Evolutionary conservation across 2,329 filamentous ascomycete genomes (phyloP).

Genomic region (Stagonosporopsis chrysanthemi): DNA sequence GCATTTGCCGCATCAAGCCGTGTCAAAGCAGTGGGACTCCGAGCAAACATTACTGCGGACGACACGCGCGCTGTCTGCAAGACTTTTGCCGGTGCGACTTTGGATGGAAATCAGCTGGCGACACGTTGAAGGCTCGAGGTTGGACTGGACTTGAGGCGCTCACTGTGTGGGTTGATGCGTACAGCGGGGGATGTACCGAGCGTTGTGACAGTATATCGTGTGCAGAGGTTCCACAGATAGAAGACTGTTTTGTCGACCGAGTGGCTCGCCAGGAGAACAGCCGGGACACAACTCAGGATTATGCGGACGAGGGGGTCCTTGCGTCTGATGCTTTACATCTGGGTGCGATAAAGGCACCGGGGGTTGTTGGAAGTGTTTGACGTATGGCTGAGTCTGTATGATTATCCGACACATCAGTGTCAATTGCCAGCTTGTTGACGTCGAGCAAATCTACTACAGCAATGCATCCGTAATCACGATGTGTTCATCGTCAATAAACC

Average conservation of each 20-base stretch:
- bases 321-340: slow-evolving; percentile 3
- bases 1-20: not conserved
- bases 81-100: slow-evolving; percentile 9
- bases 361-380: not conserved
- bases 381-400: not conserved
- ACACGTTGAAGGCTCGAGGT: slow-evolving; percentile 1
- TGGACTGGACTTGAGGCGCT: slow-evolving; percentile 17
- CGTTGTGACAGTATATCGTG: slow-evolving; percentile 15
- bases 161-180: slow-evolving; percentile 9
- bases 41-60: slow-evolving; percentile 5
- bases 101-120: slow-evolving; percentile 7
- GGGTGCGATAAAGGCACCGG: slow-evolving; percentile 13
- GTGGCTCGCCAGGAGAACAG: not conserved
- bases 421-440: not conserved
- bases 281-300: not conserved
- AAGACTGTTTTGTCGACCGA: slow-evolving; percentile 6
- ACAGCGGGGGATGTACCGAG: slow-evolving; percentile 3
- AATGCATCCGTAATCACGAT: not conserved
- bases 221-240: slow-evolving; percentile 6
- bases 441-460: not conserved
- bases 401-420: not conserved
- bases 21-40: slow-evolving; percentile 3
- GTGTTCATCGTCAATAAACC: too few relatives aligned
- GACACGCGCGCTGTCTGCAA: slow-evolving; percentile 7
- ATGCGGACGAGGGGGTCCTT: not conserved